Percentiles rank a stretch among this genome's conserved stretches.
These are phyloP conservation scores for Talaromyces rugulosus DNA, from an alignment of 2,329 filamentous ascomycete species.

Conservation along the genomic window DNA sequence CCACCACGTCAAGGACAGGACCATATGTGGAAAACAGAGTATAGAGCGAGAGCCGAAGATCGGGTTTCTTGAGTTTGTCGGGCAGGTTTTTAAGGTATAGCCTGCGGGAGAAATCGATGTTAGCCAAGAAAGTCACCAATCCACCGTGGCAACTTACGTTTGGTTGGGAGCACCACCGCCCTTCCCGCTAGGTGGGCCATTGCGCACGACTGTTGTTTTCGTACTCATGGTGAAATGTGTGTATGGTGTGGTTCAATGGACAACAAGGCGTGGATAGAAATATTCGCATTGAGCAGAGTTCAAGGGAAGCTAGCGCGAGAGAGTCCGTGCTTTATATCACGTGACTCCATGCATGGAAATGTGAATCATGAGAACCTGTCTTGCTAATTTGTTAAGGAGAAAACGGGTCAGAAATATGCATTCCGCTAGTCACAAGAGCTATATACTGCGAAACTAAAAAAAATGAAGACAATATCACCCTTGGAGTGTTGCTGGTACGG, in stretches of 20 bases:
- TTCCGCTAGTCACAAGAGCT: background rate
- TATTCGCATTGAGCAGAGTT: background rate
- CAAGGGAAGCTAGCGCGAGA: background rate
- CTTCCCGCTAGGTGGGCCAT: constrained; percentile 33
- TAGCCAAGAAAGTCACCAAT: background rate
- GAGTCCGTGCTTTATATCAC: background rate
- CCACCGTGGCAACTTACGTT: constrained; percentile 53
- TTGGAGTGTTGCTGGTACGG: background rate
- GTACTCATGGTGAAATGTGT: constrained; percentile 29
- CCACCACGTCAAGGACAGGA: constrained; percentile 84
- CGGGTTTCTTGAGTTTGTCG: constrained; percentile 82
- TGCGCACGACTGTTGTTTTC: constrained; percentile 32
- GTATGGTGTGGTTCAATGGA: background rate
- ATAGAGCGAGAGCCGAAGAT: constrained; percentile 83
- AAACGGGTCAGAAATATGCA: background rate
- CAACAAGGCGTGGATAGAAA: background rate
- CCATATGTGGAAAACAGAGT: constrained; percentile 93
- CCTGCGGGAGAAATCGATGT: constrained; percentile 41
- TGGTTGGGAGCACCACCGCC: constrained; percentile 65
- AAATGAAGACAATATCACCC: background rate
- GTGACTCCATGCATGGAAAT: background rate
- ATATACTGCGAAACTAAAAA: background rate
- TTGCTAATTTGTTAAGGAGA: background rate
- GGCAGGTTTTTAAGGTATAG: constrained; percentile 88
- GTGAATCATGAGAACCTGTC: background rate